phyloP scores from a whole-genome alignment of 1,284 basidiomycete species.

The Tetrapyrgos nigripes region DNA sequence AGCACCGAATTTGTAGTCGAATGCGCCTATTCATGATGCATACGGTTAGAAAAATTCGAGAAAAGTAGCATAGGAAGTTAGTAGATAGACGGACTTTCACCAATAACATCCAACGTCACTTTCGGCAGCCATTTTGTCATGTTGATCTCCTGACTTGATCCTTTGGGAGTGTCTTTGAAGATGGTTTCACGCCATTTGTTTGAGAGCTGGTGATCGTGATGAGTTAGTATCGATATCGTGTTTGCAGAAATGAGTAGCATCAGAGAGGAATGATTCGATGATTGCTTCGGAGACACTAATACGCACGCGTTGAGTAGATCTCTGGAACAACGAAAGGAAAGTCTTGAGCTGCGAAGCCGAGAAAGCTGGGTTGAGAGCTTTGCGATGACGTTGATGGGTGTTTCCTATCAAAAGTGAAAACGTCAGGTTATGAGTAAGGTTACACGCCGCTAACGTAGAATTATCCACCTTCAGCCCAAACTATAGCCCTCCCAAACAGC shows the following conservation, averaged over 20 bases:
- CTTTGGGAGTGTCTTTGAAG: neutral
- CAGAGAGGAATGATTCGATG: neutral
- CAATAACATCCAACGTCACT: conserved; percentile 17
- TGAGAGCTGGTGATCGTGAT: conserved; percentile 5
- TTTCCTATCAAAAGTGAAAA: conserved; percentile 5
- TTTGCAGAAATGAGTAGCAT: neutral
- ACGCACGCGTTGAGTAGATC: conserved; percentile 11
- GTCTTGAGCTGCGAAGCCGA: conserved; percentile 17
- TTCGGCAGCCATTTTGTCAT: conserved; percentile 9
- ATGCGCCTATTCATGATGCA: conserved; percentile 17
- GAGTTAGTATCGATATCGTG: neutral
- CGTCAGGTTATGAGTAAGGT: neutral
- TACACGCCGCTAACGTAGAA: neutral
- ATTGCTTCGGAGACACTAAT: neutral
- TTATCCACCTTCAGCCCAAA: conserved; percentile 14
- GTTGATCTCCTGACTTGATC: neutral
- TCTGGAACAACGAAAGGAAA: conserved; percentile 18
- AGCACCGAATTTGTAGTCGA: conserved; percentile 21
- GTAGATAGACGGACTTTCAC: conserved; percentile 15
- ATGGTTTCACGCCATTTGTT: conserved; percentile 6
- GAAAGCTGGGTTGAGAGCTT: conserved; percentile 26
- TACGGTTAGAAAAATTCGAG: neutral
- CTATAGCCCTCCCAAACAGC: conserved; percentile 15
- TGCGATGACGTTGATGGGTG: conserved; percentile 22
- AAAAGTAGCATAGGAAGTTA: neutral